These are phyloP conservation scores for Ramichloridium luteum DNA, from an alignment of 2,329 filamentous ascomycete genomes.

Conservation along the genomic window DNA sequence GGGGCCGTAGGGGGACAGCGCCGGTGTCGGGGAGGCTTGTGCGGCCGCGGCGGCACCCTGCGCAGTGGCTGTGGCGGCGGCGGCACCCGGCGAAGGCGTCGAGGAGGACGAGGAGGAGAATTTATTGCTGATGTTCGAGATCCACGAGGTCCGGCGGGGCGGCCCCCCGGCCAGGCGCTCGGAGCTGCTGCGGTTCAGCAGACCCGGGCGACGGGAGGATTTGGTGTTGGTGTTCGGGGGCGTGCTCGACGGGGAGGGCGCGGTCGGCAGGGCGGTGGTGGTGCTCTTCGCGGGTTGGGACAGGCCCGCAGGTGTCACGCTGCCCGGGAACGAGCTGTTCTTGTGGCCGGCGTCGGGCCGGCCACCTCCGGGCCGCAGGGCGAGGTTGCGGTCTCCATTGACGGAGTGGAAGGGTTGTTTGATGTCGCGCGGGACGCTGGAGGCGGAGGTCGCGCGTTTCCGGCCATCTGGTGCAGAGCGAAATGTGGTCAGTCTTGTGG, in stretches of 20 bases:
- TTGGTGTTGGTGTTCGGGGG: slow-evolving; percentile 7
- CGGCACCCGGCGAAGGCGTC: too few relatives aligned
- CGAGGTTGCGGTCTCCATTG: background rate
- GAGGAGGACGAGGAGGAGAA: slow-evolving; percentile 45
- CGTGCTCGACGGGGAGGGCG: slow-evolving; percentile 12
- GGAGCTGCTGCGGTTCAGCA: slow-evolving; percentile 31
- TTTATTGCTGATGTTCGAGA: slow-evolving; percentile 83
- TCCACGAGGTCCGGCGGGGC: slow-evolving; percentile 67
- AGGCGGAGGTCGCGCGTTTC: slow-evolving; percentile 5
- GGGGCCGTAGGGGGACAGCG: slow-evolving; percentile 37
- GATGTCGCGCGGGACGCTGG: slow-evolving; percentile 3
- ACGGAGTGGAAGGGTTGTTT: slow-evolving; percentile 1
- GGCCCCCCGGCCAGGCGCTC: slow-evolving; percentile 23
- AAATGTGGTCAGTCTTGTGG: slow-evolving; percentile 2
- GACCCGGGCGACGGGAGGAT: slow-evolving; percentile 25
- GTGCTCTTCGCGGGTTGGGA: slow-evolving; percentile 14
- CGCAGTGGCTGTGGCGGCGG: slow-evolving; percentile 13
- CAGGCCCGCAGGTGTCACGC: slow-evolving; percentile 14
- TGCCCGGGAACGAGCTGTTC: slow-evolving; percentile 11
- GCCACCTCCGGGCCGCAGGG: background rate
- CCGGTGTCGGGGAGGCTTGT: slow-evolving; percentile 6
- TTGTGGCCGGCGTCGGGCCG: slow-evolving; percentile 5
- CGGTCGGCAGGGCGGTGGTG: slow-evolving; percentile 12
- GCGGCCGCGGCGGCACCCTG: slow-evolving; percentile 5
- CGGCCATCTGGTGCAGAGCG: slow-evolving; percentile 3